These are phyloP conservation scores for Chaetomium tenue DNA, from an alignment of 495 filamentous ascomycete genomes.

Conservation along the genomic window DNA sequence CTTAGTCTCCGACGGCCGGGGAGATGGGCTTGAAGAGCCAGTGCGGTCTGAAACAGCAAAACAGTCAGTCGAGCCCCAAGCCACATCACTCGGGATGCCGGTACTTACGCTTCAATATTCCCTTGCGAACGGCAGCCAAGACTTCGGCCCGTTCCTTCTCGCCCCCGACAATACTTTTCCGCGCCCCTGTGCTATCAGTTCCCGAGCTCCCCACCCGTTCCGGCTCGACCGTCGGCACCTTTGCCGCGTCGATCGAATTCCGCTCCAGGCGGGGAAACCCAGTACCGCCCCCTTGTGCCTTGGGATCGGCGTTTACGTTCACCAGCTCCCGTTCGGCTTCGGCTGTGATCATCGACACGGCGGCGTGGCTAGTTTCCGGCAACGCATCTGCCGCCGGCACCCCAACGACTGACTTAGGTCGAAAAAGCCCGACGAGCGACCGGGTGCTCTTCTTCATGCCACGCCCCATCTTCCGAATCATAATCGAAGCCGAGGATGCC, in stretches of 20 bases:
- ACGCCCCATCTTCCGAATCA: conserved; percentile 99
- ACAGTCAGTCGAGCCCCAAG: conserved; percentile 5
- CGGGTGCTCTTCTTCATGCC: conserved; percentile 90
- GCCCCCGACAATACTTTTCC: conserved; percentile 87
- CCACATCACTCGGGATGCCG: background rate
- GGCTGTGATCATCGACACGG: conserved; percentile 91
- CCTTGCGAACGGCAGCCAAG: conserved; percentile 83
- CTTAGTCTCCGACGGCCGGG: conserved; percentile 54
- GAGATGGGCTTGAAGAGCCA: conserved; percentile 65
- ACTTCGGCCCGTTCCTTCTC: conserved; percentile 90
- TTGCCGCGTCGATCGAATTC: conserved; percentile 63
- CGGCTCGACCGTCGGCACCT: conserved; percentile 39
- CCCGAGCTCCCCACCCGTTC: conserved; percentile 55
- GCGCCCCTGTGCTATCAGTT: conserved; percentile 58
- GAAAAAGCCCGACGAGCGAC: conserved; percentile 90
- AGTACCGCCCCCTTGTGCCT: conserved; percentile 73
- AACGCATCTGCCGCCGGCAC: conserved; percentile 65
- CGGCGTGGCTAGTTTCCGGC: conserved; percentile 66
- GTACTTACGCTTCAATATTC: conserved; percentile 87
- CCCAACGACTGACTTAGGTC: conserved; percentile 88
- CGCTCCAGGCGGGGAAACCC: conserved; percentile 84
- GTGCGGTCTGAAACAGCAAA: conserved; percentile 38
- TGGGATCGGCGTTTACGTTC: conserved; percentile 70
- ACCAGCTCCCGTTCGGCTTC: conserved; percentile 88
- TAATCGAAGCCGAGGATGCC: conserved; percentile 95